Conservation (phyloP, 495 filamentous ascomycete genomes). For the Xylaria palmicola region DNA sequence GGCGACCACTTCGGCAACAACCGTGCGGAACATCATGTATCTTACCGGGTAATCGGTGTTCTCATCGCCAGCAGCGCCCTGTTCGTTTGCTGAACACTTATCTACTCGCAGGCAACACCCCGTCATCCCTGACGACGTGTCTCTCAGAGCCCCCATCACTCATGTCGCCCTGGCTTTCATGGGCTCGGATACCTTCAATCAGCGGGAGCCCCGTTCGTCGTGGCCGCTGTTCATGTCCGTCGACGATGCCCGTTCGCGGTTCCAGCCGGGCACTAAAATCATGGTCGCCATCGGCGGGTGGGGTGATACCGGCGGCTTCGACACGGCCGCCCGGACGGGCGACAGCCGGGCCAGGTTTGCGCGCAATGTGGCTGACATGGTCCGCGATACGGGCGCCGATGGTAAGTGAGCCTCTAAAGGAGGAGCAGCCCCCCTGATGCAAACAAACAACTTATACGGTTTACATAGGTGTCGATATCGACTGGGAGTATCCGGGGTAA, state of each 20-base stretch:
- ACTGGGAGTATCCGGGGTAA: conserved; percentile 78
- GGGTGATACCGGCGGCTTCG: conserved; percentile 67
- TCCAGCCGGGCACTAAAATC: conserved; percentile 58
- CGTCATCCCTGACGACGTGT: conserved; percentile 44
- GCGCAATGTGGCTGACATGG: conserved; percentile 62
- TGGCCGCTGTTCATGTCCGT: conserved; percentile 63
- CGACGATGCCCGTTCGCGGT: conserved; percentile 55
- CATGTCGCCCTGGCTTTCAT: conserved; percentile 73
- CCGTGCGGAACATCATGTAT: conserved; percentile 57
- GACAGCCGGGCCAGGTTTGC: conserved; percentile 57
- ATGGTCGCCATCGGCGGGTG: conserved; percentile 74
- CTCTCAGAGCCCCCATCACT: conserved; percentile 50
- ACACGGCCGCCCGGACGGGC: conserved; percentile 53
- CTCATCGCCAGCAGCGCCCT: background rate
- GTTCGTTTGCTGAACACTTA: background rate
- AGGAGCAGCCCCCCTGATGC: background rate
- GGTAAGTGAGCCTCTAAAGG: conserved; percentile 32
- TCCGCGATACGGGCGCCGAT: conserved; percentile 61
- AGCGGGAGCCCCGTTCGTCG: conserved; percentile 39
- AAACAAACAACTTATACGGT: background rate
- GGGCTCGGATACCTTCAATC: conserved; percentile 59
- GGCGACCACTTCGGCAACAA: conserved; percentile 17
- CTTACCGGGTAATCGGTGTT: conserved; percentile 49
- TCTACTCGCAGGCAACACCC: conserved; percentile 48
- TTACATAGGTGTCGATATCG: conserved; percentile 60